phyloP scores from a whole-genome alignment of 768 basidiomycete species.

The Epithele typhae region DNA sequence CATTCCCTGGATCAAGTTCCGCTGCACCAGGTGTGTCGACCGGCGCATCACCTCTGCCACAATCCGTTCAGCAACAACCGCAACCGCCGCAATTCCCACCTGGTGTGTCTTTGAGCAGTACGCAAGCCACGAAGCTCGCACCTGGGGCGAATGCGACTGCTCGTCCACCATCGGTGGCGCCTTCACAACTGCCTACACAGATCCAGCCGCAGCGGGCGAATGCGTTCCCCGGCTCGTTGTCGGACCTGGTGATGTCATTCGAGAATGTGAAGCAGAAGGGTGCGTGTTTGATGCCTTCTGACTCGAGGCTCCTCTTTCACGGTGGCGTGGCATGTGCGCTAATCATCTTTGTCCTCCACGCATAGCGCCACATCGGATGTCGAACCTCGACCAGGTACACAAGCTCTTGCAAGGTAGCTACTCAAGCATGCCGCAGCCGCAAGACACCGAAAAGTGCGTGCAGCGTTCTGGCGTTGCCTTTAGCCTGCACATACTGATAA shows the following conservation, averaged over 20 bases:
- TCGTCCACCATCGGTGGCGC: slow-evolving; percentile 49
- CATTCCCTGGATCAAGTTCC: slow-evolving; percentile 20
- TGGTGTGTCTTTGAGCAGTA: slow-evolving; percentile 51
- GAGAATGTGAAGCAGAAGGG: slow-evolving; percentile 97
- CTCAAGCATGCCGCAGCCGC: slow-evolving; percentile 82
- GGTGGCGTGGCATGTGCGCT: slow-evolving; percentile 4
- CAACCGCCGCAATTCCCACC: slow-evolving; percentile 57
- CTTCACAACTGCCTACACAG: slow-evolving; percentile 37
- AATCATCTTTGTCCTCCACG: neutral
- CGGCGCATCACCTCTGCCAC: slow-evolving; percentile 28
- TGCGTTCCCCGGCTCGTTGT: slow-evolving; percentile 79
- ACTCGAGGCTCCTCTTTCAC: neutral
- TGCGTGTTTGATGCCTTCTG: slow-evolving; percentile 29
- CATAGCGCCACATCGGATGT: slow-evolving; percentile 73
- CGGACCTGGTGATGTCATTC: slow-evolving; percentile 91
- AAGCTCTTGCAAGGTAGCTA: slow-evolving; percentile 93
- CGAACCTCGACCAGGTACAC: slow-evolving; percentile 86
- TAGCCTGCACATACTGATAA: no score
- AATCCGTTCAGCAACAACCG: slow-evolving; percentile 23
- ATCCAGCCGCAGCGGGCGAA: slow-evolving; percentile 36
- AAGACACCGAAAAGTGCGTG: slow-evolving; percentile 89
- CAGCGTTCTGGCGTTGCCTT: no score
- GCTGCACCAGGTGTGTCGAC: slow-evolving; percentile 2
- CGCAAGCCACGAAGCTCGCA: slow-evolving; percentile 19
- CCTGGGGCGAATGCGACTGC: slow-evolving; percentile 27